A percentile compares a stretch with the other conserved stretches of the same genome.
Conservation (phyloP, 208 protist genomes). For the Trypanosoma rangeli region DNA sequence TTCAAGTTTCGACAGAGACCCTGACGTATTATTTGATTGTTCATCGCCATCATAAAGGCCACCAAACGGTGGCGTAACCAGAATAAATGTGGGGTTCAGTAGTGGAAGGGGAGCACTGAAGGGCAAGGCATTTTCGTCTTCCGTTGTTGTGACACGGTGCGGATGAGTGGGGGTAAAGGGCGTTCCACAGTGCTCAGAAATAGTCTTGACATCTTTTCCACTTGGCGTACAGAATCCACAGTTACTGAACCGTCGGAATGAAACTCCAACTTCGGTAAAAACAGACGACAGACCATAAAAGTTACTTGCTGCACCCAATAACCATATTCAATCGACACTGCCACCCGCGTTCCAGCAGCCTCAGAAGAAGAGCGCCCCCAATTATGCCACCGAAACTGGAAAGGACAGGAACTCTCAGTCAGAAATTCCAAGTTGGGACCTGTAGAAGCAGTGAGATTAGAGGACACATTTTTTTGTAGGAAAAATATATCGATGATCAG, state of each 20-base stretch:
- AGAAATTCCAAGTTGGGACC: not conserved
- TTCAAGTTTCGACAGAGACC: not conserved
- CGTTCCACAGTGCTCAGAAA: slow-evolving; percentile 22
- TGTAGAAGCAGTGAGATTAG: not conserved
- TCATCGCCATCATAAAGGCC: too few relatives aligned
- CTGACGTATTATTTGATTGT: too few relatives aligned
- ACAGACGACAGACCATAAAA: slow-evolving; percentile 39
- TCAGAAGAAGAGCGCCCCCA: slow-evolving; percentile 11
- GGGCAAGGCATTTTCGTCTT: not conserved
- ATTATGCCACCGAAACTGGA: not conserved
- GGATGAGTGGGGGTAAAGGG: not conserved
- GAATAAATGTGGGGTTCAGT: not conserved
- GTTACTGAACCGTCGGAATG: slow-evolving; percentile 1
- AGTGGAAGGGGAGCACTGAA: not conserved
- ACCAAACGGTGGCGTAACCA: not conserved
- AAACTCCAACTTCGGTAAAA: slow-evolving; percentile 25
- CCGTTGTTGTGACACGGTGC: not conserved
- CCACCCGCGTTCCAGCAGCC: not conserved
- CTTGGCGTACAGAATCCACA: slow-evolving; percentile 1
- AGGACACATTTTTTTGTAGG: not conserved
- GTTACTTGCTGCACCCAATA: slow-evolving; percentile 25
- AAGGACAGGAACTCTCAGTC: not conserved
- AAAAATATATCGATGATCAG: not conserved
- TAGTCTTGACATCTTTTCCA: slow-evolving; percentile 27
- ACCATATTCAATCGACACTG: slow-evolving; percentile 7